Evolutionary conservation across 2,329 filamentous ascomycete genomes (phyloP), one percentile per base, ranked within the genome.

Genomic region (Verticillium nonalfalfae): DNA sequence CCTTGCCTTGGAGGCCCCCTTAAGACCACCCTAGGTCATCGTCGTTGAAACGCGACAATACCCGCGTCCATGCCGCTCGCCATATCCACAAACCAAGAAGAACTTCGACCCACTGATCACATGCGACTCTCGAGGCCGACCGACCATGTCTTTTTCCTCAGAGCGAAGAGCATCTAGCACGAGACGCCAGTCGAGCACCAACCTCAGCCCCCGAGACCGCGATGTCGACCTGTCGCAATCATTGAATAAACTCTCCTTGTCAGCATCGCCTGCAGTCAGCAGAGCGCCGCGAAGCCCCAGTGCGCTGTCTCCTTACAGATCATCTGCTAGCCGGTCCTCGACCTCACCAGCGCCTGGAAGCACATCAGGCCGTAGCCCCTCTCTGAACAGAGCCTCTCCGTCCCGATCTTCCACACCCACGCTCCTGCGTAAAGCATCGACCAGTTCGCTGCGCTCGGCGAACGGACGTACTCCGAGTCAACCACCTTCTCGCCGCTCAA

Each of bases 391-490:
- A 14, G 75, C 77, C 11, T 79, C 81, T 5, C 75, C 78, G 60
- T 77, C 80, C 21, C 62, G 64, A 57, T 65, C 64, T 4, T 74
- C 72, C 21, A 83, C 82, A 2, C 83, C 83, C 1, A 75, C 77
- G 0, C 73, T 87, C 6, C 71, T 83, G 45, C 79, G 82, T 34
- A 86, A 86, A 67, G 78, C 83, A 1, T 87, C 84, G 2, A 79
- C 79, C 66, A 85, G 81, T 70, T 86, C 84, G 36, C 72, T 87
- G 45, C 81, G 78, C 65, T 85, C 82, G 1, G 74, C 74, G 31
- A 80, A 74, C 65, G 78, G 77, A 58, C 57, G 62, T 7, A 71
- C 72, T 18, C 67, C 75, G 3, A 70, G 69, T 18, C 74, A 73
- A 45, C 68, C 76, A 4, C 73, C 76, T 10, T 78, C 80, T 1